phyloP scores from a whole-genome alignment of 1,284 basidiomycete genomes.

The Ustilago loliicola region DNA sequence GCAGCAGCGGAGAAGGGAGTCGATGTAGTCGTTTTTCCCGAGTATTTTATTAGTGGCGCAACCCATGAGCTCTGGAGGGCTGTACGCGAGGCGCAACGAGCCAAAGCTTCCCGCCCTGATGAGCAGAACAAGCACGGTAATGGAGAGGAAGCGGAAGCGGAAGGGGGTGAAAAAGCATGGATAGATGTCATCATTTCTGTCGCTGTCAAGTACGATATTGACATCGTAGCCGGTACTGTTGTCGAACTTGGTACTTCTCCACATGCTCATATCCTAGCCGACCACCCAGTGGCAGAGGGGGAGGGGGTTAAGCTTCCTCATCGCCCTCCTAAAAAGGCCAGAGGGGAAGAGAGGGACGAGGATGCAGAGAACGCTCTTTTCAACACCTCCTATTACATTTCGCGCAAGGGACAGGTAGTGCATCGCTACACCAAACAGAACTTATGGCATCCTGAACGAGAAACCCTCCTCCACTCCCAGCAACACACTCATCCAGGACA shows the following conservation, averaged over 20 bases:
- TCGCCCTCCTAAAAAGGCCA: constrained; percentile 11
- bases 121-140: neutral
- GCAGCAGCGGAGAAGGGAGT: constrained; percentile 40
- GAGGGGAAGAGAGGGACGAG: neutral
- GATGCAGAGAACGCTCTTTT: constrained; percentile 48
- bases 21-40: constrained; percentile 66
- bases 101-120: constrained; percentile 1
- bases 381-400: constrained; percentile 68
- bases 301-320: constrained; percentile 28
- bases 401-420: constrained; percentile 44
- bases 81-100: constrained; percentile 27
- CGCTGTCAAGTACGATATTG: constrained; percentile 55
- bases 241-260: constrained; percentile 58
- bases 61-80: constrained; percentile 56
- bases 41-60: constrained; percentile 67
- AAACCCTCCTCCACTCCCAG: constrained; percentile 51
- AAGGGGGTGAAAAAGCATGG: constrained; percentile 53
- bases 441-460: constrained; percentile 68
- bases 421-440: constrained; percentile 67
- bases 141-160: constrained; percentile 13
- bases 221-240: constrained; percentile 68
- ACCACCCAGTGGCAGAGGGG: constrained; percentile 23
- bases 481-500: constrained; percentile 54
- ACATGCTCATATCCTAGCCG: constrained; percentile 20
- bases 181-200: constrained; percentile 48